A percentile compares a stretch with the other conserved stretches of the same genome.
phyloP scores from a whole-genome alignment of 2,329 filamentous ascomycete genomes.

The Cryphonectria parasitica region DNA sequence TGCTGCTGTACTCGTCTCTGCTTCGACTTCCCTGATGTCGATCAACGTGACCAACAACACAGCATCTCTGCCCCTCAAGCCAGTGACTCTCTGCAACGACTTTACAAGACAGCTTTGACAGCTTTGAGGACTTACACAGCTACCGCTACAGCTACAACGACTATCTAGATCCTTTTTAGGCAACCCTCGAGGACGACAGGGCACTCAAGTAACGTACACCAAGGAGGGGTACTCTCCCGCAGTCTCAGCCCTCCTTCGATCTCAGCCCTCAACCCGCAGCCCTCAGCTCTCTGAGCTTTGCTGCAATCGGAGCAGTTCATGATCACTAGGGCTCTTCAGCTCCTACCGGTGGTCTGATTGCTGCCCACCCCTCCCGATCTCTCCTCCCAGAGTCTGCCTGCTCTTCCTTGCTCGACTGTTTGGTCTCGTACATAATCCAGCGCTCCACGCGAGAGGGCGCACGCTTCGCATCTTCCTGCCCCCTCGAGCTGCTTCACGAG shows the following conservation, averaged over 20 bases:
- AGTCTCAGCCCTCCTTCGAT: not conserved
- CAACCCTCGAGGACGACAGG: not conserved
- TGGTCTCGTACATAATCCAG: not conserved
- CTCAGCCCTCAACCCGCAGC: not conserved
- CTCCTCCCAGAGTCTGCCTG: not conserved
- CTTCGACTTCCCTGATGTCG: not conserved
- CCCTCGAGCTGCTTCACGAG: not conserved
- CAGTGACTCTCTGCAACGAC: not conserved
- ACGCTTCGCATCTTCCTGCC: not conserved
- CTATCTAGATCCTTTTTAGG: not conserved
- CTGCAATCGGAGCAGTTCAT: not conserved
- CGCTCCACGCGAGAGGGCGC: not conserved
- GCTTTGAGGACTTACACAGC: not conserved
- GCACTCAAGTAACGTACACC: not conserved
- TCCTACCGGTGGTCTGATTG: not conserved
- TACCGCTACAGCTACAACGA: not conserved
- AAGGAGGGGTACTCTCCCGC: not conserved
- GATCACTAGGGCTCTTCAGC: not conserved
- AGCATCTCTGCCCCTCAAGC: not conserved
- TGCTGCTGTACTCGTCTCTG: not conserved
- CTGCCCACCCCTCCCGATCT: not conserved
- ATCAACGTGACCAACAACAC: not conserved
- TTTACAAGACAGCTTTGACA: not conserved
- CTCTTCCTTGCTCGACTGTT: not conserved
- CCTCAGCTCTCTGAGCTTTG: not conserved